Evolutionary conservation across 2,329 filamentous ascomycete genomes (phyloP), one percentile per base, ranked within the genome.

Genomic region (Tolypocladium capitatum): DNA sequence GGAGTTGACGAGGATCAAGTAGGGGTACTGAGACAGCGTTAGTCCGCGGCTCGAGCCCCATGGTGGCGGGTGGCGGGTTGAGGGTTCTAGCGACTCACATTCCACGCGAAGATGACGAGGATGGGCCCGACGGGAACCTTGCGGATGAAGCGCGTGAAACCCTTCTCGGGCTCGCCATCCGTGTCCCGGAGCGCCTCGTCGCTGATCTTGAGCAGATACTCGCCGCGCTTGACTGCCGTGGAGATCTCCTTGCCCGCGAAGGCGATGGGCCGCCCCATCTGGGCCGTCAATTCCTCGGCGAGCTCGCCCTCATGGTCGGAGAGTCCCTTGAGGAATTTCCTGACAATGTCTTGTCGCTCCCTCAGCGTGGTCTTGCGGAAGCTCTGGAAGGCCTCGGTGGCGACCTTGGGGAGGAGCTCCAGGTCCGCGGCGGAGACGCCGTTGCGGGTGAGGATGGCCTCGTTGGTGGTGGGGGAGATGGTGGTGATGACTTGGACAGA

Each of bases 201-300:
- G 57, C 84, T 88, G 53, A 95, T 84, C 63, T 86, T 88, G 58
- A 94, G 74, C 49, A 97, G 71, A 61, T 94, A 94, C 60, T 94
- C 81, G 54, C 83, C 86, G 53, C 91, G 80, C 69, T 85, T 86
- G 54, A 94, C 78, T 8, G 90, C 90, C 16, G 91, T 97, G 30
- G 79, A 70, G 55, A 97, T 76, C 70, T 97, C 91, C 56, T 81
- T 88, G 43, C 76, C 81, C 0, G 86, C 86, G 64, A 91, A 96
- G 34, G 84, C 78, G 58, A 96, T 95, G 32, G 91, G 91, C 20
- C 91, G 78, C 38, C 91, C 91, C 90, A 97, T 97, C 70, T 97
- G 90, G 63, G 87, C 83, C 0, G 90, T 96, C 50, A 97, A 70
- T 64, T 96, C 90, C 55, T 80, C 76, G 6, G 84, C 89, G 32